These are phyloP conservation scores for Yarrowia sp. DNA, from an alignment of 805 yeast genomes.

Conservation along the genomic window DNA sequence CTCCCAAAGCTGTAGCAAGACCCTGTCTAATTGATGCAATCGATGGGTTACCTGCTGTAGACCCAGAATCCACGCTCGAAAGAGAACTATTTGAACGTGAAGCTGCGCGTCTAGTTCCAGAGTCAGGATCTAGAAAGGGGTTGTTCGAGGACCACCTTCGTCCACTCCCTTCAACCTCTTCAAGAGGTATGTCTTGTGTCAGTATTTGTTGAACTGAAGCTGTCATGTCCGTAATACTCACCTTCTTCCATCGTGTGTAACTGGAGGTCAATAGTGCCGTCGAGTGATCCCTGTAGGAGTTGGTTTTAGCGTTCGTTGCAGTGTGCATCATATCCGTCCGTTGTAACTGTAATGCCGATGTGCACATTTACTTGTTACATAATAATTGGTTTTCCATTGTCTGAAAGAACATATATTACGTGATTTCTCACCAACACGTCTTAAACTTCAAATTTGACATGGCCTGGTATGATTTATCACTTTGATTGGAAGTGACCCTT, in stretches of 20 bases:
- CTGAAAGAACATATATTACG: no score
- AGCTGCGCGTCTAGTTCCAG: neutral
- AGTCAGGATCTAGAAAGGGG: slow-evolving; percentile 13
- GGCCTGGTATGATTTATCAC: no score
- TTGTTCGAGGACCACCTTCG: slow-evolving; percentile 11
- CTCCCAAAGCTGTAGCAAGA: neutral
- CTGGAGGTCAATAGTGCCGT: neutral
- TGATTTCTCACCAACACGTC: no score
- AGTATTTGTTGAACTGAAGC: neutral
- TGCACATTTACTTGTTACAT: neutral
- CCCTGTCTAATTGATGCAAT: slow-evolving; percentile 12
- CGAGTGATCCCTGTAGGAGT: neutral
- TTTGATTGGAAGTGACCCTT: no score
- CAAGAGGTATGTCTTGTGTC: slow-evolving; percentile 3
- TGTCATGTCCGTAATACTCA: neutral
- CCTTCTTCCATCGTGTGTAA: neutral
- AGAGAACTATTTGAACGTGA: neutral
- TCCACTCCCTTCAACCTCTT: neutral
- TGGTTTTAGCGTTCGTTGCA: neutral
- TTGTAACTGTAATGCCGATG: neutral
- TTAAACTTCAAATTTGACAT: no score
- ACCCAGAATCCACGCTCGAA: slow-evolving; percentile 1
- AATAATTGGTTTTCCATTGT: no score
- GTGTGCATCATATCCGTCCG: neutral
- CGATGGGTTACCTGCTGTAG: neutral